These are phyloP conservation scores for Hanseniaspora taiwanica DNA, from an alignment of 805 yeast species.

Conservation along the genomic window DNA sequence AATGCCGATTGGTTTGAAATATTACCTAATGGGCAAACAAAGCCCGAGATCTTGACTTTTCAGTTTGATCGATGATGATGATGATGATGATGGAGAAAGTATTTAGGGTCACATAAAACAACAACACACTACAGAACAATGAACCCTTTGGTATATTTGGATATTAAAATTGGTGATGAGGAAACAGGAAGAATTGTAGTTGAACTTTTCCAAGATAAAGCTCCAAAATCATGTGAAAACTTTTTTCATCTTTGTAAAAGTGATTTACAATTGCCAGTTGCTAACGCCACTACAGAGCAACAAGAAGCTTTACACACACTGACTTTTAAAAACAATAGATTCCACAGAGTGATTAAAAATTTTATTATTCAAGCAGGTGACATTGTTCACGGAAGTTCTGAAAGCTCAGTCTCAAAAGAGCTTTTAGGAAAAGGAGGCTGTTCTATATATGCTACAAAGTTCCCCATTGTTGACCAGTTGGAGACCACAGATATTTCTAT, in stretches of 20 bases:
- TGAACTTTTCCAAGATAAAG: conserved; percentile 33
- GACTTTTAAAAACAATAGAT: conserved; percentile 31
- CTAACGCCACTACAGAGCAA: conserved; percentile 1
- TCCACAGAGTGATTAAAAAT: conserved; percentile 54
- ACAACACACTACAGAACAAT: neutral
- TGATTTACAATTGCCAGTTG: conserved; percentile 10
- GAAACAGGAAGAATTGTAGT: conserved; percentile 48
- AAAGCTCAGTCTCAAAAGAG: conserved; percentile 8
- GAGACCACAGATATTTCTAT: conserved; percentile 12
- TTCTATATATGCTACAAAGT: conserved; percentile 26
- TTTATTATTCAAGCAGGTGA: conserved; percentile 67
- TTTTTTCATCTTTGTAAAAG: conserved; percentile 35
- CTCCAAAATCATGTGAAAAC: conserved; percentile 45
- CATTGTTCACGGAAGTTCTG: conserved; percentile 27
- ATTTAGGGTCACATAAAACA: no score
- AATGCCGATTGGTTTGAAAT: no score
- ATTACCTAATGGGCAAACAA: no score
- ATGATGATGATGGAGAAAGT: no score
- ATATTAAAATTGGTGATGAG: conserved; percentile 32
- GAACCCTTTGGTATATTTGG: conserved; percentile 29
- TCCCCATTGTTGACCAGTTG: no score
- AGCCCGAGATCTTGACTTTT: no score
- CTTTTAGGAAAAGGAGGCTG: conserved; percentile 32
- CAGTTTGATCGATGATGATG: no score
- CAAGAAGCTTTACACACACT: conserved; percentile 17